These are phyloP conservation scores for Rhizophora apiculata DNA, from an alignment of 345 rosid genomes.

Conservation along the genomic window DNA sequence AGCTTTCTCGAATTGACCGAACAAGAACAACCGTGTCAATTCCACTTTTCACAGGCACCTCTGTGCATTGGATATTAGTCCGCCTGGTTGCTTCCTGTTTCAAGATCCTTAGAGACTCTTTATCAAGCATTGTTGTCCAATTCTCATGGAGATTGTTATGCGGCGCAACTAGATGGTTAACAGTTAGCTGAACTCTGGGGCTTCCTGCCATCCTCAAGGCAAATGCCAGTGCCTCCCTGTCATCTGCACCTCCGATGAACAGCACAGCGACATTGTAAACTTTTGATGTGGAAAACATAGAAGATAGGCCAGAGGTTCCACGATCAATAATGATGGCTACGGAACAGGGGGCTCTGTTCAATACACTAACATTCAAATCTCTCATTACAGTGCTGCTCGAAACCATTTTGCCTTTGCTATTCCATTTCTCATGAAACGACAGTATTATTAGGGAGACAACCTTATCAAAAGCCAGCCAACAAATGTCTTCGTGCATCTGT, in stretches of 20 bases:
- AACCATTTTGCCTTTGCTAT: constrained; percentile 15
- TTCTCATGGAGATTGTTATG: neutral
- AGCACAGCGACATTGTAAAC: constrained; percentile 5
- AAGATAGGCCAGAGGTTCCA: constrained; percentile 3
- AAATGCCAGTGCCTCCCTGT: constrained; percentile 31
- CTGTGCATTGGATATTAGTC: neutral
- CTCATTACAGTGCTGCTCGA: constrained; percentile 7
- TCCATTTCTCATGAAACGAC: constrained; percentile 30
- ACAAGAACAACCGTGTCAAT: constrained; percentile 18
- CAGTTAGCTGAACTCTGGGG: constrained; percentile 17
- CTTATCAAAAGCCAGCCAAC: constrained; percentile 29
- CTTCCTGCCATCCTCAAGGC: constrained; percentile 24
- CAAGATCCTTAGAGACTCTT: constrained; percentile 8
- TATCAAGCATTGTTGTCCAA: constrained; percentile 17
- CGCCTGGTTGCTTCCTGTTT: neutral
- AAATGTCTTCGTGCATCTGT: constrained; percentile 29
- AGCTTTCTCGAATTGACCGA: neutral
- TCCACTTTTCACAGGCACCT: constrained; percentile 24
- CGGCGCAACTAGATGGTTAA: neutral
- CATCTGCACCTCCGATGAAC: constrained; percentile 25
- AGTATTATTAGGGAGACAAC: constrained; percentile 19
- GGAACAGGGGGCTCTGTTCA: constrained; percentile 26
- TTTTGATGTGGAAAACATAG: constrained; percentile 9
- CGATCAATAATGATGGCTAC: constrained; percentile 27
- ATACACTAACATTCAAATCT: constrained; percentile 18